phyloP scores from a whole-genome alignment of 2,329 filamentous ascomycete species.

The Tolypocladium inflatum region DNA sequence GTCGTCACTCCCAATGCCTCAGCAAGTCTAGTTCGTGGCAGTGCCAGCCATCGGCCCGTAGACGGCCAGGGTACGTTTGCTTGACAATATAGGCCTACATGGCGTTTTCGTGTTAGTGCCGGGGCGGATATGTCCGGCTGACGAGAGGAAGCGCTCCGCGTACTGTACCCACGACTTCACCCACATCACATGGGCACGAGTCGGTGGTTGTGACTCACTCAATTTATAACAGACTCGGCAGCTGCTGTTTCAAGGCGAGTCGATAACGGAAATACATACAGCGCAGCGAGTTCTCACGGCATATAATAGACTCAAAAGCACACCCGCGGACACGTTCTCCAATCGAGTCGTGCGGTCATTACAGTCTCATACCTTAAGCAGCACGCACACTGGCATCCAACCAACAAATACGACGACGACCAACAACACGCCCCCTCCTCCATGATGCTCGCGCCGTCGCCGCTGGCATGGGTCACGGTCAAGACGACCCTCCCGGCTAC shows the following conservation, averaged over 20 bases:
- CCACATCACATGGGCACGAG: not conserved
- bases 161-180: not conserved
- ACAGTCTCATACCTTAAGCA: not conserved
- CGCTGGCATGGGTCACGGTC: slow-evolving; percentile 27
- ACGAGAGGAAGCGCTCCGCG: not conserved
- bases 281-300: not conserved
- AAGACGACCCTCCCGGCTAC: slow-evolving; percentile 36
- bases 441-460: slow-evolving; percentile 1
- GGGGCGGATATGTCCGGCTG: not conserved
- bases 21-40: not conserved
- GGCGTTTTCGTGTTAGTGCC: not conserved
- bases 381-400: not conserved
- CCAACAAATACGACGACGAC: not conserved
- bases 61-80: no score
- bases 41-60: no score
- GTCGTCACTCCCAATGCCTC: not conserved
- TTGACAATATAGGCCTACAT: not conserved
- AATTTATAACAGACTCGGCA: no score
- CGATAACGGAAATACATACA: not conserved
- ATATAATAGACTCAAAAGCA: not conserved
- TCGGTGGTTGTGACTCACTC: not conserved
- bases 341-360: not conserved
- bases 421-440: not conserved
- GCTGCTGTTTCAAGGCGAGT: not conserved
- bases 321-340: not conserved